phyloP scores from a whole-genome alignment of 2,329 filamentous ascomycete genomes.

The Colletotrichum limetticola region DNA sequence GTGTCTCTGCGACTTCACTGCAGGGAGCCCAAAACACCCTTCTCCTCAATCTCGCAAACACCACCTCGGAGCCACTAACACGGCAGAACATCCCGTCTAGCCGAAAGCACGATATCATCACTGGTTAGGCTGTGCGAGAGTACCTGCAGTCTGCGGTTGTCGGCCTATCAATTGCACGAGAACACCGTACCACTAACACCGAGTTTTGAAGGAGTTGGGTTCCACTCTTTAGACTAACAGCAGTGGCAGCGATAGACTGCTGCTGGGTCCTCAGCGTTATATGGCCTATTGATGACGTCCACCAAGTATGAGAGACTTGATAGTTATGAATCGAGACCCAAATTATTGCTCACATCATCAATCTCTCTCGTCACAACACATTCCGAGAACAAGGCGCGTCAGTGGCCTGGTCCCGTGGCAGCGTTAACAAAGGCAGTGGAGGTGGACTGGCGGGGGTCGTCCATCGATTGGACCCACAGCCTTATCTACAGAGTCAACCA shows the following conservation, averaged over 20 bases:
- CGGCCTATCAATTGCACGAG: constrained; percentile 31
- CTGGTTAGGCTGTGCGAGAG: neutral
- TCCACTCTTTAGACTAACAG: neutral
- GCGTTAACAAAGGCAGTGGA: neutral
- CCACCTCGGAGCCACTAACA: neutral
- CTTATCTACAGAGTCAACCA: constrained; percentile 29
- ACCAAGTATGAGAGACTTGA: no score
- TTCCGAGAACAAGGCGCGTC: neutral
- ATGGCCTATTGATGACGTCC: neutral
- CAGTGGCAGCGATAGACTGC: neutral
- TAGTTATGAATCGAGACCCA: no score
- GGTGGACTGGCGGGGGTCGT: constrained; percentile 7
- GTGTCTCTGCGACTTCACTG: neutral
- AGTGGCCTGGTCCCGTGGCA: neutral
- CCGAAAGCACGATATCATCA: constrained; percentile 15
- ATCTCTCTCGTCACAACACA: neutral
- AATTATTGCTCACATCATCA: no score
- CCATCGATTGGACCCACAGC: neutral
- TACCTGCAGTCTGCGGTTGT: constrained; percentile 14
- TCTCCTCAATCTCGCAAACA: constrained; percentile 9
- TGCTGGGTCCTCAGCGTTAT: neutral
- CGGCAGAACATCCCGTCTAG: constrained; percentile 22
- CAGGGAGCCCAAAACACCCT: neutral
- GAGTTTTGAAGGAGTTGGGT: neutral
- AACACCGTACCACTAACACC: constrained; percentile 17